These are phyloP conservation scores for Pueraria montana DNA, from an alignment of 306 rosid genomes.

Conservation along the genomic window DNA sequence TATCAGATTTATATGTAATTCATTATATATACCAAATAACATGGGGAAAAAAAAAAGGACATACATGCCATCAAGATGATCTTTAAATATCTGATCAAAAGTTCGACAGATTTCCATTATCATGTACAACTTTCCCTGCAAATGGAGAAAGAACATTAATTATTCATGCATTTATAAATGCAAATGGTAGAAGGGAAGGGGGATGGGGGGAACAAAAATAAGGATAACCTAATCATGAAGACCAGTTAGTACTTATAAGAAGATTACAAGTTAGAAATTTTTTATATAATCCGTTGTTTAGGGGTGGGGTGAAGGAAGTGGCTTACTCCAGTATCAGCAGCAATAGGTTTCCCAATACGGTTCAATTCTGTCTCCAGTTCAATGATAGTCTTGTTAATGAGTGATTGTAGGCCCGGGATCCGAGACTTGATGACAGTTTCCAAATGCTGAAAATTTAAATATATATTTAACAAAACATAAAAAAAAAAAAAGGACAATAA, in stretches of 20 bases:
- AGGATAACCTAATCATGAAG: slow-evolving; percentile 17
- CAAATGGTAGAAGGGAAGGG: background rate
- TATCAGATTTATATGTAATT: slow-evolving; percentile 3
- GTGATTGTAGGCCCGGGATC: slow-evolving; percentile 95
- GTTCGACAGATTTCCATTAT: slow-evolving; percentile 92
- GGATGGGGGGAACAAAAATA: background rate
- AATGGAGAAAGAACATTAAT: slow-evolving; percentile 34
- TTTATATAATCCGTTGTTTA: background rate
- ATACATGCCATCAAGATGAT: slow-evolving; percentile 98
- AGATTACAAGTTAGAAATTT: background rate
- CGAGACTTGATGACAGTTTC: slow-evolving; percentile 96
- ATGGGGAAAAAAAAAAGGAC: slow-evolving; percentile 26
- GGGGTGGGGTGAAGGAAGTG: background rate
- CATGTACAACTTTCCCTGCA: slow-evolving; percentile 92
- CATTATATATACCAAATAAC: slow-evolving; percentile 11
- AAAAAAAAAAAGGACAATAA: slow-evolving; percentile 11
- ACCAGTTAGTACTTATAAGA: background rate
- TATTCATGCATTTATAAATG: slow-evolving; percentile 24
- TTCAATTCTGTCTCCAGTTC: slow-evolving; percentile 89
- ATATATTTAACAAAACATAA: background rate
- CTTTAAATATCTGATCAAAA: slow-evolving; percentile 92
- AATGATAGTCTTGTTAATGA: slow-evolving; percentile 84
- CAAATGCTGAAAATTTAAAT: slow-evolving; percentile 76
- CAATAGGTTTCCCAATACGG: slow-evolving; percentile 96
- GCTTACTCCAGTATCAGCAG: slow-evolving; percentile 94